Percentiles rank a stretch among this genome's conserved stretches.
phyloP scores from a whole-genome alignment of 106 monocot genomes.

The Agapanthus africanus region DNA sequence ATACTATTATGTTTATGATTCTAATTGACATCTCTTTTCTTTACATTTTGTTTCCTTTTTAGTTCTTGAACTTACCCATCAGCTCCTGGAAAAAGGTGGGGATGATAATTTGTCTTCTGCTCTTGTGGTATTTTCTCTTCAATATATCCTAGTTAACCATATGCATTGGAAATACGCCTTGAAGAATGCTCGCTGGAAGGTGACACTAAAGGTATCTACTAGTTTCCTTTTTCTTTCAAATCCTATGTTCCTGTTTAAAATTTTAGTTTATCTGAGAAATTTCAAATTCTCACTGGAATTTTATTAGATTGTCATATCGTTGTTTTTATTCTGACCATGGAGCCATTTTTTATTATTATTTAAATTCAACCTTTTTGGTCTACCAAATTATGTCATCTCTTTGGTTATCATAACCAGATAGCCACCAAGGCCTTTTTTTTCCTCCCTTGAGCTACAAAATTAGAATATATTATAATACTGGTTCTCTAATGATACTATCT shows the following conservation, averaged over 20 bases:
- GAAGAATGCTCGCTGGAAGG: slow-evolving; percentile 50
- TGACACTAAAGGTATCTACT: slow-evolving; percentile 62
- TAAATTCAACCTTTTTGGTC: neutral
- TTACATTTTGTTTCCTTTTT: slow-evolving; percentile 15
- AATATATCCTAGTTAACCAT: slow-evolving; percentile 85
- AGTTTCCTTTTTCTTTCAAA: slow-evolving; percentile 1
- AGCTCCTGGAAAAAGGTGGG: slow-evolving; percentile 58
- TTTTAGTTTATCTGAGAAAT: no score
- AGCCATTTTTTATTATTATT: neutral
- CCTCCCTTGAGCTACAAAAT: neutral
- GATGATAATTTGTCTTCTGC: slow-evolving; percentile 50
- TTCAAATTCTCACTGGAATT: no score
- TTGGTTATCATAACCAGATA: neutral
- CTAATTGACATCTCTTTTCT: neutral
- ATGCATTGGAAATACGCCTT: slow-evolving; percentile 70
- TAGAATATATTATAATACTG: neutral
- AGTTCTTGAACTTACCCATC: slow-evolving; percentile 69
- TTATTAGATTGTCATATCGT: neutral
- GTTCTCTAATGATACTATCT: neutral
- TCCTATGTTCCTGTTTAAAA: no score
- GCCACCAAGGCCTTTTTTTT: neutral
- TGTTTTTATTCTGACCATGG: neutral
- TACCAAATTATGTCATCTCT: neutral
- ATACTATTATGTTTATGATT: neutral
- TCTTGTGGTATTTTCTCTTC: slow-evolving; percentile 62